Base-by-base conservation (phyloP, 2,329 filamentous ascomycete genomes). In the Aspergillus sp. region DNA sequence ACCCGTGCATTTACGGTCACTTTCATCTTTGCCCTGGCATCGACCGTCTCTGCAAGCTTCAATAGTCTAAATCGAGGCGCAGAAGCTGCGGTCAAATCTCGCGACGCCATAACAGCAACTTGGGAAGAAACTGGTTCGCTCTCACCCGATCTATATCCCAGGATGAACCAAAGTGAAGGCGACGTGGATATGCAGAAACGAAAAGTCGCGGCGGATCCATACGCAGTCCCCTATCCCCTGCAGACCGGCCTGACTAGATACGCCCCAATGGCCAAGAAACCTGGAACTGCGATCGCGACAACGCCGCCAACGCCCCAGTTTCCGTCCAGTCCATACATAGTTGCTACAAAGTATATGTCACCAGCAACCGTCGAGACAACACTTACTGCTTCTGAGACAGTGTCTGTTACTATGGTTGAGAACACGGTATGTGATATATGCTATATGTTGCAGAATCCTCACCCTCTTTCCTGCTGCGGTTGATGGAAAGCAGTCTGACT, bases 211-310 rank as follows among this genome's bases (percentile, higher is more conserved):
- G 68, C 61, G 11, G 58, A 57, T 41, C 50, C 59, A 11, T 76
- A 71, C 60, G 74, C 66, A 2, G 71, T 85, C 7, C 79, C 82
- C 4, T 87, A 85, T 64, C 77, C 76, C 3, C 71, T 80, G 63
- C 85, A 88, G 68, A 66, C 64, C 0, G 85, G 84, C 1, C 66
- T 76, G 30, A 86, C 81, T 4, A 81, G 80, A 66, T 88, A 85
- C 68, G 85, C 85, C 12, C 84, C 85, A 1, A 84, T 85, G 81
- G 82, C 85, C 59, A 79, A 79, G 50, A 74, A 80, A n/a, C 84
- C 85, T 2, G 78, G 79, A 11, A 85, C 81, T 5, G 83, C 83
- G 64, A 85, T 87, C 59, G 84, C 83, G 3, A 77, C 78, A 38
- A 83, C 72, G 5, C 72, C 76, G 13, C 78, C 74, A 43, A 58